A percentile compares a stretch with the other conserved stretches of the same genome.
Conservation (phyloP, 2,329 filamentous ascomycete species). For the Calonectria pauciramosa region DNA sequence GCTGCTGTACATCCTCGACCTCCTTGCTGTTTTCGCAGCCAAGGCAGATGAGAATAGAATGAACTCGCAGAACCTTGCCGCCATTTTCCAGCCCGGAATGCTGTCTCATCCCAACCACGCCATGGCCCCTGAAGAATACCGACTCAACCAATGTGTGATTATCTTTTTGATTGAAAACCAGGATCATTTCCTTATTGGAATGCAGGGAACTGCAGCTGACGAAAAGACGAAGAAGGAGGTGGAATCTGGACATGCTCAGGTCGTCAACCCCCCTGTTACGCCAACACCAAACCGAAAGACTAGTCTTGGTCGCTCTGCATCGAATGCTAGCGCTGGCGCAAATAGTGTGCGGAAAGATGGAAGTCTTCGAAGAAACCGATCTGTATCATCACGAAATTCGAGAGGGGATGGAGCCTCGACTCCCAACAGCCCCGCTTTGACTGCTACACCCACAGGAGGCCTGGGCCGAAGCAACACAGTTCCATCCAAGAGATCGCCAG, state of each 20-base stretch:
- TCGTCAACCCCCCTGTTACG: slow-evolving; percentile 57
- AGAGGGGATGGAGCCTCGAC: slow-evolving; percentile 80
- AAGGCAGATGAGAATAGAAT: slow-evolving; percentile 98
- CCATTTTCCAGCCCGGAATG: slow-evolving; percentile 97
- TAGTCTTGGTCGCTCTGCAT: slow-evolving; percentile 75
- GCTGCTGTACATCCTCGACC: slow-evolving; percentile 93
- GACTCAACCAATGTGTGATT: slow-evolving; percentile 94
- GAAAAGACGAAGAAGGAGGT: slow-evolving; percentile 78
- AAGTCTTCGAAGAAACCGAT: slow-evolving; percentile 87
- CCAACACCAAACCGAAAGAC: slow-evolving; percentile 67
- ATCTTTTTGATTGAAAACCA: slow-evolving; percentile 99
- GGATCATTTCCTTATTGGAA: slow-evolving; percentile 97
- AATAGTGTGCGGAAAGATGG: slow-evolving; percentile 88
- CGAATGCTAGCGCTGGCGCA: slow-evolving; percentile 89
- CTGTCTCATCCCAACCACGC: slow-evolving; percentile 94
- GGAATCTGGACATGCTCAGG: slow-evolving; percentile 75
- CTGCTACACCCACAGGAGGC: slow-evolving; percentile 68
- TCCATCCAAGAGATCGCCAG: slow-evolving; percentile 89
- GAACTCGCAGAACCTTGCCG: slow-evolving; percentile 93
- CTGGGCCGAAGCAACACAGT: slow-evolving; percentile 86
- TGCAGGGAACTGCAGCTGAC: slow-evolving; percentile 99
- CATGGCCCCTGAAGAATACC: slow-evolving; percentile 95
- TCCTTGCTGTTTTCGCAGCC: slow-evolving; percentile 95
- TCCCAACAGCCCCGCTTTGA: slow-evolving; percentile 73
- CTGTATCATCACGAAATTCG: slow-evolving; percentile 91